phyloP scores from a whole-genome alignment of 2,329 filamentous ascomycete genomes.

The Pseudocercospora musae region DNA sequence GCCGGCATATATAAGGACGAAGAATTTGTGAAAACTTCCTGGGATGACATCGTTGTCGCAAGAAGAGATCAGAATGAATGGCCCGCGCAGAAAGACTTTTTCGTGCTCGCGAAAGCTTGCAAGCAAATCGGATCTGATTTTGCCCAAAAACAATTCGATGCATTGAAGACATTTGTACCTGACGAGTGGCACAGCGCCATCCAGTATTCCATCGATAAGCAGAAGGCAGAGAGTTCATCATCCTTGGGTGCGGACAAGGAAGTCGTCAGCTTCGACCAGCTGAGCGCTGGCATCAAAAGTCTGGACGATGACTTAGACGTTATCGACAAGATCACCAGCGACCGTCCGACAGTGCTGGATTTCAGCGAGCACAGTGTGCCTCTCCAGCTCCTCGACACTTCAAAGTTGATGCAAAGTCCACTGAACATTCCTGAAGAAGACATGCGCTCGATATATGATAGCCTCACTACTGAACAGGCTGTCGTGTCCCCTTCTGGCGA shows the following conservation, averaged over 20 bases:
- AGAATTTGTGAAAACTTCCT: slow-evolving; percentile 28
- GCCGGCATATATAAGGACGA: slow-evolving; percentile 34
- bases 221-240: neutral
- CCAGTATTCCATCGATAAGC: slow-evolving; percentile 12
- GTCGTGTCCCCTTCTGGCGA: neutral
- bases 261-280: slow-evolving; percentile 4
- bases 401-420: neutral
- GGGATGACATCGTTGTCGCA: slow-evolving; percentile 31
- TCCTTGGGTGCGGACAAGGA: neutral
- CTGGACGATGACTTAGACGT: slow-evolving; percentile 26
- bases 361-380: slow-evolving; percentile 36
- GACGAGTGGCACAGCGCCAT: slow-evolving; percentile 3
- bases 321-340: slow-evolving; percentile 23
- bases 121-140: slow-evolving; percentile 21
- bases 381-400: slow-evolving; percentile 35
- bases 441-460: slow-evolving; percentile 43
- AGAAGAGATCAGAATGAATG: slow-evolving; percentile 8
- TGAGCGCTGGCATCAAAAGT: slow-evolving; percentile 13
- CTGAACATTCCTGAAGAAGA: slow-evolving; percentile 27
- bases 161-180: slow-evolving; percentile 10
- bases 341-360: slow-evolving; percentile 30
- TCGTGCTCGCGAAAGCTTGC: slow-evolving; percentile 29
- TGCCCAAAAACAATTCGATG: slow-evolving; percentile 22
- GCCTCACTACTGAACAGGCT: slow-evolving; percentile 40
- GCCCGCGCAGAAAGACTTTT: slow-evolving; percentile 27